Base-by-base conservation (phyloP, 768 basidiomycete species). In the Boletus reticulatus region DNA sequence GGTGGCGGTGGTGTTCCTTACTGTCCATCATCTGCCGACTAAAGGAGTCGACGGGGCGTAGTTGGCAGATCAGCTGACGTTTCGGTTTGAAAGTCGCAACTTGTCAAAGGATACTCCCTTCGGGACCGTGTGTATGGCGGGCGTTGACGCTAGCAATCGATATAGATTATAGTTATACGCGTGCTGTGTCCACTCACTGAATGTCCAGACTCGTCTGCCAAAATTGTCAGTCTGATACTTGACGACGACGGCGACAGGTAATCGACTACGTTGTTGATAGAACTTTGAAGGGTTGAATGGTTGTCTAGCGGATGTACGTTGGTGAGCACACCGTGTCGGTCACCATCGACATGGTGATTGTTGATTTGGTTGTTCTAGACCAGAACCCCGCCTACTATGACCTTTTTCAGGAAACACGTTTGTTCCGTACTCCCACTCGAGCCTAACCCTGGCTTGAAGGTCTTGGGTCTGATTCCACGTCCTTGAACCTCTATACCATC, bases 401-500 rank as follows among this genome's bases (percentile, higher is more conserved):
- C 42, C 59, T 20, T 57, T 50, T 59, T 50, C 12, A 43, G 59
- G 27, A 47, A 20, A 29, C 39, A n/a, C 10, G 1, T 41, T 46
- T 14, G 9, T 29, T 29, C 29, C 29, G 29, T 29, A 29, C 16
- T 43, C 45, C 24, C 34, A 49, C 38, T 55, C 9, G 34, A 32
- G 27, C 20, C 42, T 44, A 10, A 45, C 60, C 59, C 53, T 56
- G 59, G 17, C 36, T 37, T 16, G 13, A 37, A 37, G 29, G 29
- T 29, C 29, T 29, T 29, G 48, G 50, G 34, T 45, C 38, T 24
- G 36, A 32, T 29, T 29, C 29, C 29, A 29, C 29, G 38, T 11
- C 11, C 34, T 49, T 41, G 52, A 17, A 17, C 22, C 20, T 8
- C 50, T 37, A 10, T 7, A 36, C 34, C 1, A 20, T 37, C 56